These are phyloP conservation scores for Strobilomyces dryophilus DNA, from an alignment of 768 basidiomycete species.

Conservation along the genomic window DNA sequence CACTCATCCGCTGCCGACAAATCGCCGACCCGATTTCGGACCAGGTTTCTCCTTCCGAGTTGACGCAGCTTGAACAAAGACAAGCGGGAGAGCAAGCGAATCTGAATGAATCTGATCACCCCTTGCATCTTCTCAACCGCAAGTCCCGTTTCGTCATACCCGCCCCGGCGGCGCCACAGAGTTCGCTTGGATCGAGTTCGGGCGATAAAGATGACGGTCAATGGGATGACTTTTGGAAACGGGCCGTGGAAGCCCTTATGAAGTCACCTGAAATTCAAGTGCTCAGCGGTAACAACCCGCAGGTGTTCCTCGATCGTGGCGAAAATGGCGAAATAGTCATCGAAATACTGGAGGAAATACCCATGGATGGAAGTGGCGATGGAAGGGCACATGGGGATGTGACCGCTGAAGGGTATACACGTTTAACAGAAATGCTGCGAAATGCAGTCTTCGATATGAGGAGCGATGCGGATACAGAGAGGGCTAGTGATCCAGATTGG, in stretches of 20 bases:
- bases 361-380: conserved; percentile 29
- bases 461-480: conserved; percentile 28
- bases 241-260: conserved; percentile 27
- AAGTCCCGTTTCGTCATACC: conserved; percentile 46
- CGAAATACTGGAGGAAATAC: conserved; percentile 44
- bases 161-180: conserved; percentile 19
- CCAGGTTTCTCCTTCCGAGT: conserved; percentile 21
- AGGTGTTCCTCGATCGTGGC: conserved; percentile 40
- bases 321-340: conserved; percentile 41
- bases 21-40: conserved; percentile 40
- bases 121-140: conserved; percentile 47
- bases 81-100: conserved; percentile 25
- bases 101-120: conserved; percentile 52
- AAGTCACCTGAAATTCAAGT: conserved; percentile 29
- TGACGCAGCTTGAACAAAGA: conserved; percentile 29
- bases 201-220: conserved; percentile 15
- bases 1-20: conserved; percentile 75
- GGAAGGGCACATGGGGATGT: conserved; percentile 24
- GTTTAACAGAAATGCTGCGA: conserved; percentile 47
- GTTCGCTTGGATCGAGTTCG: conserved; percentile 14
- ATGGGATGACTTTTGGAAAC: conserved; percentile 26
- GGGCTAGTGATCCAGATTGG: conserved; percentile 17
- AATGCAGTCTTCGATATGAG: conserved; percentile 51
- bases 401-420: conserved; percentile 38
- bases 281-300: conserved; percentile 26